Evolutionary conservation across 179 eudicot species (phyloP), one percentile per base, ranked within the genome.

Genomic region (Patellifolia procumbens): DNA sequence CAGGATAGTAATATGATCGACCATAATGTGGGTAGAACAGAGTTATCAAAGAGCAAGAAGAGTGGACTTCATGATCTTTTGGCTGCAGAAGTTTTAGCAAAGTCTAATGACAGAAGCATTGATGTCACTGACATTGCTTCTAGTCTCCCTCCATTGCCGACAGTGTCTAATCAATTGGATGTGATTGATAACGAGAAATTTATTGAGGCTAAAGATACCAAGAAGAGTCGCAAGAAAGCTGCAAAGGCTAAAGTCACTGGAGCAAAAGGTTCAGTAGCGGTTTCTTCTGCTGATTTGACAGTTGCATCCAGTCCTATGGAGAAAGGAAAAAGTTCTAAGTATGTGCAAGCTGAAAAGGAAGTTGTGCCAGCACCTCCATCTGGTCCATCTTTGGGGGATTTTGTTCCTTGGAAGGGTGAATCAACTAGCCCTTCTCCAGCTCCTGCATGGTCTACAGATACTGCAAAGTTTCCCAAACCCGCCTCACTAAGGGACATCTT

Each of bases 301-400:
- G 74, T 85, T 74, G 87, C 78, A 52, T 82, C 94, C 20, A 88
- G 87, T 83, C 85, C 97, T n/a, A 67, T 59, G 75, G 96, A 89
- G 70, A 91, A 88, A 88, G 84, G 77, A 74, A 96, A 87, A 85
- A 74, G 59, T 63, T 78, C 86, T 24, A 91, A 87, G 76, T 83
- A 74, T 63, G 68, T 74, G 45, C 92, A 83, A 72, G 86, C 77
- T 73, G 90, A 89, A 70, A 90, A 89, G 87, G 98, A 96, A 70
- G 84, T 88, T 8, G 80, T 93, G 76, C 91, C 97, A 39, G 85
- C 94, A 39, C 88, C 88, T 56, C 90, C 99, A 26, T 84, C 89
- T 61, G 96, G 97, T 73, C 97, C 98, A 63, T 93, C 98, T 74
- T 78, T 96, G 16, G 98, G 97, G 68, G 99, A 96, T 74, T 96